phyloP scores from a whole-genome alignment of 179 eudicot genomes.

The Pouteria campechiana region DNA sequence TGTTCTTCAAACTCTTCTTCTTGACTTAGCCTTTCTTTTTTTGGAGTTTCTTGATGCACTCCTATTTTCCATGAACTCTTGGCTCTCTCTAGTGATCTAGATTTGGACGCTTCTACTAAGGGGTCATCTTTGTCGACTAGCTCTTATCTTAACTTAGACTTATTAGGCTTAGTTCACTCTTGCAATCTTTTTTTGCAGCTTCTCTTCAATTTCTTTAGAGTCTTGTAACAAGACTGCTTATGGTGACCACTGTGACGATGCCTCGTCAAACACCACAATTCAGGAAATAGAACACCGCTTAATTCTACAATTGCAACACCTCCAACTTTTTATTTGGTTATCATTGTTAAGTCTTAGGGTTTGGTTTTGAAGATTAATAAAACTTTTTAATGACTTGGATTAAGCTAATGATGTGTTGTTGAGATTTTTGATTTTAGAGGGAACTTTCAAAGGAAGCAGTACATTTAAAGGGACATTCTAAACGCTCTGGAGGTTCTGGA shows the following conservation, averaged over 20 bases:
- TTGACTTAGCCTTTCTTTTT: conserved; percentile 5
- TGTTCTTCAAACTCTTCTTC: not conserved
- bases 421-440: no score
- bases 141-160: not conserved
- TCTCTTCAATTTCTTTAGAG: conserved; percentile 1
- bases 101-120: not conserved
- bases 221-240: not conserved
- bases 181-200: not conserved
- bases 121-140: not conserved
- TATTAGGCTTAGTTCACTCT: not conserved
- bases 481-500: no score
- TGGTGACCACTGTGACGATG: conserved; percentile 6
- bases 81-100: not conserved
- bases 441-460: no score
- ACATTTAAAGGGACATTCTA: no score
- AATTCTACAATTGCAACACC: conserved; percentile 1
- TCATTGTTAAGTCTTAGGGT: no score
- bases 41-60: conserved; percentile 1
- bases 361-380: no score
- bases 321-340: not conserved
- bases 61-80: conserved; percentile 6
- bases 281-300: not conserved
- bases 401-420: no score
- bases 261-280: conserved; percentile 5
- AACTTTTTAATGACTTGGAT: no score